A percentile compares a stretch with the other conserved stretches of the same genome.
Evolutionary conservation across 164 flowering plant genomes (phyloP).

Genomic region (Aristolochia fimbriata): DNA sequence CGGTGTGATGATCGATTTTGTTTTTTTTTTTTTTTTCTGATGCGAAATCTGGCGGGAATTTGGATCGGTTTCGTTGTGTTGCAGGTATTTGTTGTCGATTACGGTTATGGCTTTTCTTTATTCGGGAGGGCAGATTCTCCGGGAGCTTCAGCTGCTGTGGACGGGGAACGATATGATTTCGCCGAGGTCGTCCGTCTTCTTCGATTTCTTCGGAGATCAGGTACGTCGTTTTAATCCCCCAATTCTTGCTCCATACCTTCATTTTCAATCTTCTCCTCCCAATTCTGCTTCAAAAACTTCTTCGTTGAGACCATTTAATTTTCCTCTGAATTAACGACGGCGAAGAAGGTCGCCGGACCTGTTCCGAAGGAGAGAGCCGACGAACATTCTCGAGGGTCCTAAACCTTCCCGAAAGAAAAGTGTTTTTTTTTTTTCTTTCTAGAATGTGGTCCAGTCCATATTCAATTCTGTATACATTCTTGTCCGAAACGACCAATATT

Average conservation of each 20-base stretch:
- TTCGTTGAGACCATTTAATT: too few relatives aligned
- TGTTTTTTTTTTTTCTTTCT: too few relatives aligned
- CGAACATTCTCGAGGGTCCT: too few relatives aligned
- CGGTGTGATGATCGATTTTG: not conserved
- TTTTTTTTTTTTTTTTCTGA: not conserved
- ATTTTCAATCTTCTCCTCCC: not conserved
- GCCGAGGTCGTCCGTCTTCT: slow-evolving; percentile 10
- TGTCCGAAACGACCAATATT: too few relatives aligned
- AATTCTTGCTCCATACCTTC: not conserved
- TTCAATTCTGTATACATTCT: too few relatives aligned
- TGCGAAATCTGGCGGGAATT: not conserved
- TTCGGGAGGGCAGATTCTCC: slow-evolving; percentile 32
- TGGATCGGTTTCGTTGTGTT: not conserved
- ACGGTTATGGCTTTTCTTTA: slow-evolving; percentile 55
- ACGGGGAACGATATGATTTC: slow-evolving; percentile 33
- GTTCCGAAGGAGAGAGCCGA: too few relatives aligned
- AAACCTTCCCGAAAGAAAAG: too few relatives aligned
- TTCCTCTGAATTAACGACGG: not conserved
- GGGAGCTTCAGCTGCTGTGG: slow-evolving; percentile 37
- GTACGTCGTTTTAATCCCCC: slow-evolving; percentile 17
- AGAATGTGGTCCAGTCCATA: too few relatives aligned
- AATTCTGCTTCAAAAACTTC: not conserved
- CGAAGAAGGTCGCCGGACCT: too few relatives aligned
- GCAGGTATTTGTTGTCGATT: slow-evolving; percentile 60
- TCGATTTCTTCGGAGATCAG: slow-evolving; percentile 83